These are phyloP conservation scores for Lichtheimia hyalospora DNA, from an alignment of 371 early-diverging fungal genomes.

Conservation along the genomic window DNA sequence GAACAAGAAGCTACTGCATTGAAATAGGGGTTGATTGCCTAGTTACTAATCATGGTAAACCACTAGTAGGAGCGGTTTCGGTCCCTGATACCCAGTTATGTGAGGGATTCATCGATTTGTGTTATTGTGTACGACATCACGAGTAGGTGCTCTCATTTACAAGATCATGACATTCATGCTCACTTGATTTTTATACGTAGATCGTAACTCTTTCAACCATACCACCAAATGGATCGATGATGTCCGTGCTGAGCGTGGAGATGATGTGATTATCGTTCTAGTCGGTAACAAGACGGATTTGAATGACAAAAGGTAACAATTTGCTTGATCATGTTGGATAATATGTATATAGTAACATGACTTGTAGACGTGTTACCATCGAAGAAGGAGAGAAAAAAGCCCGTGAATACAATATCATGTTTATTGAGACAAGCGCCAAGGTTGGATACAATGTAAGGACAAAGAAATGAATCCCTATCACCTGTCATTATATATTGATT, in stretches of 20 bases:
- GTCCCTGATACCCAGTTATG: constrained; percentile 97
- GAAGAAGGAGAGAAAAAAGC: constrained; percentile 94
- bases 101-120: constrained; percentile 97
- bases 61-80: constrained; percentile 86
- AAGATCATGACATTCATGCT: not conserved
- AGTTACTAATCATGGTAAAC: not conserved
- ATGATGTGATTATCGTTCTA: constrained; percentile 92
- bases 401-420: constrained; percentile 87
- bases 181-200: not conserved
- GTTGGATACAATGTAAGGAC: constrained; percentile 81
- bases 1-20: not conserved
- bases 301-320: constrained; percentile 71
- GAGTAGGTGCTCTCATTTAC: constrained; percentile 46
- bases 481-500: too few relatives aligned
- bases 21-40: not conserved
- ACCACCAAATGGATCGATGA: constrained; percentile 97
- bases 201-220: constrained; percentile 81
- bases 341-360: not conserved
- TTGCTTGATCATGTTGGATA: not conserved
- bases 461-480: not conserved
- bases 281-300: constrained; percentile 99
- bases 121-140: constrained; percentile 98
- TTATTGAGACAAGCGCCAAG: constrained; percentile 93
- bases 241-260: constrained; percentile 94
- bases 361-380: constrained; percentile 59